phyloP scores from a whole-genome alignment of 2,329 filamentous ascomycete genomes.

The Cryphonectria nitschkei region DNA sequence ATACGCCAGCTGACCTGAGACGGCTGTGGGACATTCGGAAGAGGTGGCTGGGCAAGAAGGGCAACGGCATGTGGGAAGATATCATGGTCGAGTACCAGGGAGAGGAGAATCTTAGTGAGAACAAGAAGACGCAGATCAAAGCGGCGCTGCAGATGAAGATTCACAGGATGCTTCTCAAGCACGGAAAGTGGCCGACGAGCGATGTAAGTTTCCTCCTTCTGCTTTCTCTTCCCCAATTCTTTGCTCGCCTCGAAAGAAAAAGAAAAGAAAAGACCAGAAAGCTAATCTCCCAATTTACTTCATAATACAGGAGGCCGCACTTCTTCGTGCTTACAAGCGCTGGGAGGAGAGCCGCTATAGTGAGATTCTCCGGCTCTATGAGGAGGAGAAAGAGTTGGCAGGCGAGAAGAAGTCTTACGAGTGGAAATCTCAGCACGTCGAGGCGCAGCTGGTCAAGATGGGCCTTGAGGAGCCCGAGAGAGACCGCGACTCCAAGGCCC shows the following conservation, averaged over 20 bases:
- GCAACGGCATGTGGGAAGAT: conserved; percentile 62
- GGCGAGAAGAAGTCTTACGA: conserved; percentile 50
- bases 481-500: conserved; percentile 44
- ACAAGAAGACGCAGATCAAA: conserved; percentile 54
- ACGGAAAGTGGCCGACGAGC: conserved; percentile 50
- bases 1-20: conserved; percentile 52
- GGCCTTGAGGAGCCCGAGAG: conserved; percentile 51
- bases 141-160: conserved; percentile 62
- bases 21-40: conserved; percentile 55
- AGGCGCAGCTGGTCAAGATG: conserved; percentile 53
- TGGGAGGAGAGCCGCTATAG: conserved; percentile 32
- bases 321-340: conserved; percentile 25
- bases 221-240: not conserved
- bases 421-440: conserved; percentile 54
- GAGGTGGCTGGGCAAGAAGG: conserved; percentile 50
- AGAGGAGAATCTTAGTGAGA: conserved; percentile 60
- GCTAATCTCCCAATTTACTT: not conserved
- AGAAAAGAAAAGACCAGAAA: no score
- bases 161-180: conserved; percentile 53
- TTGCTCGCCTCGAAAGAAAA: not conserved
- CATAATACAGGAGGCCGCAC: conserved; percentile 20
- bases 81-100: conserved; percentile 49
- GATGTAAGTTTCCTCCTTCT: conserved; percentile 49
- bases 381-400: conserved; percentile 54
- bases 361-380: conserved; percentile 39